Base-by-base conservation (phyloP, 371 early-diverging fungal species). In the Syncephalastrum contaminatum region DNA sequence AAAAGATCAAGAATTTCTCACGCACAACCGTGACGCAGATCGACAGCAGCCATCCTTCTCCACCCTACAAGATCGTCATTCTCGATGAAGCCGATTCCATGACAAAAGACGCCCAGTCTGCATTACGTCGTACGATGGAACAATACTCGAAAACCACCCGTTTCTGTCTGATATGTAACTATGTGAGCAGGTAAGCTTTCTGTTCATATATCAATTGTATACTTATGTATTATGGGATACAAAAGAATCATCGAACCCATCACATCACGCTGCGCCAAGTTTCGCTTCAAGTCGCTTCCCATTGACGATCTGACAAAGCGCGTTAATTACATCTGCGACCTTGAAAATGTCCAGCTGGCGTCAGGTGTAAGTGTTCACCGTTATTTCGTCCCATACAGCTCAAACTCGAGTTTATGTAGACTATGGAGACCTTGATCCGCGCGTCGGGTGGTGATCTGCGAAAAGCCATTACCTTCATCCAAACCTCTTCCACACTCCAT, bases 1-100 rank as follows among this genome's bases (percentile, higher is more conserved):
- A 93, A 47, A 98, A 94, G 66, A 90, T 99, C 50, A 99, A 99
- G 72, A 87, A 90, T 59, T 99, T 99, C 88, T 97, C 99, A 5
- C 77, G 90, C 20, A 76, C 86, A 0, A 80, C 85, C 0, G 87
- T 93, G 10, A 76, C 77, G 12, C 63, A 56, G 13, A 75, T 66
- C 27, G 77, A 56, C 46, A 69, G 65, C 27, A 63, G 58, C 8
- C 73, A 73, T 55, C 86, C 86, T 24, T 78, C 77, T 54, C 95
- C 96, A 4, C 92, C 93, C 4, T 95, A 88, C 79, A 99, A 99
- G 69, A 87, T 99, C 40, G 86, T 99, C 45, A 95, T 99, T 63
- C 82, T 99, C 56, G 99, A 99, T 69, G 99, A 99, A 78, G 99
- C 98, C 0, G 99, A 99, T 80, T 93, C 95, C 6, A 94, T 99